Conservation (phyloP, 176 grass and related monocot species). For the Eragrostis nindensis region DNA sequence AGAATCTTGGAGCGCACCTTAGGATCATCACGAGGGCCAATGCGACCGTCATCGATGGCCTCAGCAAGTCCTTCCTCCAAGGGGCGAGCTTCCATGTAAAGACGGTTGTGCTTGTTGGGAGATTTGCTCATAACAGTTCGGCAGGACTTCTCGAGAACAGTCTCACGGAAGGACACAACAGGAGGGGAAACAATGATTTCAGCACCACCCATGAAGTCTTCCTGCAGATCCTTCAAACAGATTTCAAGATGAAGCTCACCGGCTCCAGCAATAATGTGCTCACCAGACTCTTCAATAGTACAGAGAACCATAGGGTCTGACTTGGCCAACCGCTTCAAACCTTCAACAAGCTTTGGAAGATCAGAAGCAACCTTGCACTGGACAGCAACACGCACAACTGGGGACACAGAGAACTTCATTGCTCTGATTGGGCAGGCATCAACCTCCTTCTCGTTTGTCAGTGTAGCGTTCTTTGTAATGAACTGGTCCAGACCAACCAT, state of each 20-base stretch:
- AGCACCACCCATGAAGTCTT: constrained; percentile 90
- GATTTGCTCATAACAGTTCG: constrained; percentile 90
- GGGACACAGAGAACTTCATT: constrained; percentile 93
- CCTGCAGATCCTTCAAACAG: constrained; percentile 79
- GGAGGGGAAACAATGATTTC: constrained; percentile 75
- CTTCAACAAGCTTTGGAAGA: constrained; percentile 84
- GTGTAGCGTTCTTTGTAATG: constrained; percentile 83
- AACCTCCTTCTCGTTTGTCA: constrained; percentile 74
- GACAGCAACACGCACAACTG: constrained; percentile 78
- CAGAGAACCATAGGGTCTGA: constrained; percentile 87
- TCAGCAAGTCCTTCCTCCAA: constrained; percentile 74
- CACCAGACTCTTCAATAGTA: constrained; percentile 73
- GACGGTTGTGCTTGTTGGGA: constrained; percentile 86
- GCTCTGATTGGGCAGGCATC: constrained; percentile 81
- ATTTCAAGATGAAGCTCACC: constrained; percentile 86
- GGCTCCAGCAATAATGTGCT: constrained; percentile 85
- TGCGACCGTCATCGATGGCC: constrained; percentile 70
- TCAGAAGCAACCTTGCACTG: constrained; percentile 79
- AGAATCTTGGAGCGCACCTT: constrained; percentile 74
- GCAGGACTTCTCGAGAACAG: constrained; percentile 77
- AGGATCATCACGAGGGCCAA: constrained; percentile 79
- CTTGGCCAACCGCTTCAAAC: constrained; percentile 78
- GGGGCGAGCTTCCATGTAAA: constrained; percentile 86
- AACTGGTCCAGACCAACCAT: constrained; percentile 88
- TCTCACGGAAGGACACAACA: constrained; percentile 92